These are phyloP conservation scores for Fraxinus dipetala DNA, from an alignment of 305 asterid genomes.

Conservation along the genomic window DNA sequence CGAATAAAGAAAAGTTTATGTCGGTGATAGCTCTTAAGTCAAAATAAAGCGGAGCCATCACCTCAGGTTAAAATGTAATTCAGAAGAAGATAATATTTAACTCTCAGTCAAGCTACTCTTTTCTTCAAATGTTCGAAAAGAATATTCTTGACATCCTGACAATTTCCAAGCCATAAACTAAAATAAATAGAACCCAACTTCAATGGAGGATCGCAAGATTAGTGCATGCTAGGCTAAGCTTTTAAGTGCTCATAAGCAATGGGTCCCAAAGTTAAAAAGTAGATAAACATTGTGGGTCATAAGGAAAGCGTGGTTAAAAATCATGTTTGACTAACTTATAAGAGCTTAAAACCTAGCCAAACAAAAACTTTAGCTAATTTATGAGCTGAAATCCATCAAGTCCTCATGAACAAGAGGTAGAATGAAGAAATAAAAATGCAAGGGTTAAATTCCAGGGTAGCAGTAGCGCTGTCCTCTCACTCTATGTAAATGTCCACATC, in stretches of 20 bases:
- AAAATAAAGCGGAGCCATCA: not conserved
- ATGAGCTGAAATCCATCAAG: not conserved
- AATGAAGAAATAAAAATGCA: not conserved
- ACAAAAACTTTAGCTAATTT: not conserved
- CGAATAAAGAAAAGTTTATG: constrained; percentile 11
- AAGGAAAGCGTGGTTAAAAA: not conserved
- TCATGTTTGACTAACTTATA: not conserved
- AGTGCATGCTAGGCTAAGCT: not conserved
- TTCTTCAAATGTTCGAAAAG: not conserved
- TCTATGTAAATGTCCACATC: not conserved
- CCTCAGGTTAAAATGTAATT: not conserved
- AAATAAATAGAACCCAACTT: not conserved
- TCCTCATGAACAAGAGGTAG: not conserved
- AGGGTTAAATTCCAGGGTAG: not conserved
- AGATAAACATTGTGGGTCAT: not conserved
- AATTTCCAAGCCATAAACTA: not conserved
- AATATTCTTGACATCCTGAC: not conserved
- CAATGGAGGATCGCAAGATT: not conserved
- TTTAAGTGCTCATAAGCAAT: not conserved
- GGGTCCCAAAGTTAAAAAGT: not conserved
- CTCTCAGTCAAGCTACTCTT: not conserved
- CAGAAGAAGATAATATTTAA: not conserved
- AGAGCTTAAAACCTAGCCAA: not conserved
- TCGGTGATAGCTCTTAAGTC: constrained; percentile 10
- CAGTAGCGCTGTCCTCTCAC: not conserved